Base-by-base conservation (phyloP, 2,329 filamentous ascomycete species). In the Didymella lethalis region DNA sequence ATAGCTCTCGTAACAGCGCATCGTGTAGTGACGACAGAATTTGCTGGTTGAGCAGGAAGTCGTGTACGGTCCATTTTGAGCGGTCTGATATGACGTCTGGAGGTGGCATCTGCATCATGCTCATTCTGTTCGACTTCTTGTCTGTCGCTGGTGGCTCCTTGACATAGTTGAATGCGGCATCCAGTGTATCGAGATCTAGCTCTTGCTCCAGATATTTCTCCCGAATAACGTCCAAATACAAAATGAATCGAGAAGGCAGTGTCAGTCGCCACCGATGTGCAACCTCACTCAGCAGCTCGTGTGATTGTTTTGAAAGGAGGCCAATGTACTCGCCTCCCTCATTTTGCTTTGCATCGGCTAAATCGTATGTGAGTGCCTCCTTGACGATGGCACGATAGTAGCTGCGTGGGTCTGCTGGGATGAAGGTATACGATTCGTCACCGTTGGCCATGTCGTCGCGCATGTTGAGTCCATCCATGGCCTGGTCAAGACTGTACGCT, bases 201-300 rank as follows among this genome's bases (percentile, higher is more conserved):
- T 96, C 90, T 64, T 91, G 88, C 65, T 96, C 90, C 45, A 92
- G 81, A 72, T 93, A 98, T 75, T 95, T 95, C 69, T 93, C 90
- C 23, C 89, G 85, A 7, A 92, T 85, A 55, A 96, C 90, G 78
- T 98, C 95, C 34, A 98, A 80, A 68, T 97, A 89, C 6, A 94
- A 79, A 6, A 96, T 87, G 50, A 92, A 83, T 44, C 93, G 86
- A 3, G 92, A 92, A 70, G 89, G 92, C 64, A 90, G 88, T 2
- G 94, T 93, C 62, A 99, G 85, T 48, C 95, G 89, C 95, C 95
- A 99, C 69, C 93, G 88, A 62, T 92, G 81, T 59, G 90, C 91
- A 57, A 97, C 84, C 75, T 98, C 94, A 60, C 90, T 90, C 62
- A 99, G 79, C 45, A 99, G 81, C 55, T 97, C 93, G 48, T 87